Percentiles rank a stretch among this genome's conserved stretches.
These are phyloP conservation scores for Sporothrix euskadiensis DNA, from an alignment of 2,329 filamentous ascomycete species.

Conservation along the genomic window DNA sequence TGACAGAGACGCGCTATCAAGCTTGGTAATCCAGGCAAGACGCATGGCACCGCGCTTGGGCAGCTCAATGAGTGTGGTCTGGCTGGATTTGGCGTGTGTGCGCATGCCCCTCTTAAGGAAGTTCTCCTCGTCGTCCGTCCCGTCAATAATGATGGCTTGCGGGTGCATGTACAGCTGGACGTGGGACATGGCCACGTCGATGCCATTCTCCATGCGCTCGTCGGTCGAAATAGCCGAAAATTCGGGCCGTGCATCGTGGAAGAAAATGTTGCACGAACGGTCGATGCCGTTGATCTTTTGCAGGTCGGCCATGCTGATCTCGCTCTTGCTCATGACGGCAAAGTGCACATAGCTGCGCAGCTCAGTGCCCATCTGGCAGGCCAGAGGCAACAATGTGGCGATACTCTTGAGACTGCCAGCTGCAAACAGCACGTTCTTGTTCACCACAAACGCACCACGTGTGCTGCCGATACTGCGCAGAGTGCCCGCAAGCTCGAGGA, in stretches of 20 bases:
- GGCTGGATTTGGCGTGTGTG: slow-evolving; percentile 52
- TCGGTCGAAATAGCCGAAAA: slow-evolving; percentile 69
- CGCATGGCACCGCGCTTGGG: slow-evolving; percentile 63
- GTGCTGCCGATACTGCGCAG: slow-evolving; percentile 61
- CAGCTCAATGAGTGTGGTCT: slow-evolving; percentile 71
- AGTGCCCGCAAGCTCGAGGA: slow-evolving; percentile 63
- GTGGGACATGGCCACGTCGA: slow-evolving; percentile 66
- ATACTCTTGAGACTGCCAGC: slow-evolving; percentile 73
- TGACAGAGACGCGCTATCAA: slow-evolving; percentile 71
- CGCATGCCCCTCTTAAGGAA: slow-evolving; percentile 66
- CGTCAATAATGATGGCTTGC: slow-evolving; percentile 73
- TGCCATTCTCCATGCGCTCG: slow-evolving; percentile 64
- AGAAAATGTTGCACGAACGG: slow-evolving; percentile 64
- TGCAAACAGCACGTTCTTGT: slow-evolving; percentile 76
- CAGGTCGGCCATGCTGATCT: slow-evolving; percentile 68
- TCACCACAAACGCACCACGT: slow-evolving; percentile 52
- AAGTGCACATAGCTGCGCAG: slow-evolving; percentile 77
- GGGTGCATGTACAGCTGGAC: slow-evolving; percentile 75
- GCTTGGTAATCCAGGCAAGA: slow-evolving; percentile 73
- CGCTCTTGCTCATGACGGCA: slow-evolving; percentile 71
- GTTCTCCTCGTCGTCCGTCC: slow-evolving; percentile 63
- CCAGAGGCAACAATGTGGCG: slow-evolving; percentile 72
- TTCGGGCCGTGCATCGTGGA: slow-evolving; percentile 75
- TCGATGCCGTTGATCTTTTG: slow-evolving; percentile 78
- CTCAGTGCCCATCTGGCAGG: slow-evolving; percentile 78